Conservation (phyloP, 2,329 filamentous ascomycete species). For the Fusarium miscanthi region DNA sequence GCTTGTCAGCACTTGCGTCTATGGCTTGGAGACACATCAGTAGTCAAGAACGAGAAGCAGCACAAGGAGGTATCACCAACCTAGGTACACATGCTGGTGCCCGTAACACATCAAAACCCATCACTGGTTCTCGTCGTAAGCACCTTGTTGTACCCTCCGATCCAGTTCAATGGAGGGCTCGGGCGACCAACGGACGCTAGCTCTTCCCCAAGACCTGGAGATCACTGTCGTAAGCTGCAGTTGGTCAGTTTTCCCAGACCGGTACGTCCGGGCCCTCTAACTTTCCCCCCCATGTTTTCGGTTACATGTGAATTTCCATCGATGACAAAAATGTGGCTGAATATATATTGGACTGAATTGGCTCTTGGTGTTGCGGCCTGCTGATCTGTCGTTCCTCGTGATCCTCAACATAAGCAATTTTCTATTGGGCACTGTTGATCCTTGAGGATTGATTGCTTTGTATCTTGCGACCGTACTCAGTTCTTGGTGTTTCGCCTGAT, state of each 20-base stretch:
- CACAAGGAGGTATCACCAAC: conserved; percentile 8
- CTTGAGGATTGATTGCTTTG: not conserved
- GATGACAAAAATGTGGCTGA: conserved; percentile 10
- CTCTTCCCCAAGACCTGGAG: conserved; percentile 20
- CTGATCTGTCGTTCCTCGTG: conserved; percentile 14
- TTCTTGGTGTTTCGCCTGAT: conserved; percentile 2
- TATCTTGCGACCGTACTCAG: not conserved
- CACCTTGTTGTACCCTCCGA: conserved; percentile 24
- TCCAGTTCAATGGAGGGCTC: not conserved
- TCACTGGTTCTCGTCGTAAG: conserved; percentile 13
- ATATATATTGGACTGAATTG: not conserved
- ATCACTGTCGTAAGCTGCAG: not conserved
- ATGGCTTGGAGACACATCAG: conserved; percentile 20
- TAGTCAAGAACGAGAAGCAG: conserved; percentile 8
- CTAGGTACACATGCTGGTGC: conserved; percentile 7
- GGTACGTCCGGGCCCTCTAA: conserved; percentile 11
- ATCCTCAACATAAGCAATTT: not conserved
- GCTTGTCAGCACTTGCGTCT: conserved; percentile 26
- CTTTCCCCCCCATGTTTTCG: conserved; percentile 16
- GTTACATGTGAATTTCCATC: conserved; percentile 44
- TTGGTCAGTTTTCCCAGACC: not conserved
- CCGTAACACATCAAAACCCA: conserved; percentile 1
- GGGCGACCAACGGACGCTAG: conserved; percentile 13
- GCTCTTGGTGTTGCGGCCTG: not conserved
- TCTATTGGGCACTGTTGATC: not conserved